A percentile compares a stretch with the other conserved stretches of the same genome.
These are phyloP conservation scores for Diaporthe sp. DNA, from an alignment of 2,329 filamentous ascomycete genomes.

Conservation along the genomic window DNA sequence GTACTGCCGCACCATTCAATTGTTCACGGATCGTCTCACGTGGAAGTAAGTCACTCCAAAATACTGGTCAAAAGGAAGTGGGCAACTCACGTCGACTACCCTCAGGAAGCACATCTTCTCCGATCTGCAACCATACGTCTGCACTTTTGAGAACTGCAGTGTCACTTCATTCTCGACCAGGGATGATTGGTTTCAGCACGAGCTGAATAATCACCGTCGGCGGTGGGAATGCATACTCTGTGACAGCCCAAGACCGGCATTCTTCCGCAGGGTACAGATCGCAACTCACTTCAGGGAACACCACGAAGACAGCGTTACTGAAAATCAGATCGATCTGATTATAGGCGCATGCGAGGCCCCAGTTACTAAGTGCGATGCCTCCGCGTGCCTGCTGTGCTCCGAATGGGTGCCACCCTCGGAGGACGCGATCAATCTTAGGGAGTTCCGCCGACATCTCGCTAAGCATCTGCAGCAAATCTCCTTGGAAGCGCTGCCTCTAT, in stretches of 20 bases:
- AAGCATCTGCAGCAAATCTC: conserved; percentile 3
- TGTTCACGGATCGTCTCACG: neutral
- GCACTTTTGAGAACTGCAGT: neutral
- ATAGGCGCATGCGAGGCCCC: neutral
- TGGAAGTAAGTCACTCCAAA: neutral
- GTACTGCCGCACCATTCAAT: neutral
- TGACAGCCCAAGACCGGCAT: neutral
- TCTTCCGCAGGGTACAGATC: neutral
- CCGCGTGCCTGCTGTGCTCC: neutral
- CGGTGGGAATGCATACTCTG: neutral
- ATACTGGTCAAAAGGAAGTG: neutral
- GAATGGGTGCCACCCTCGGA: neutral
- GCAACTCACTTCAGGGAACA: neutral
- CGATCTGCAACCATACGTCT: conserved; percentile 8
- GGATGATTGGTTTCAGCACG: neutral
- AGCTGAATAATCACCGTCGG: neutral
- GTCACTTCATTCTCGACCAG: neutral
- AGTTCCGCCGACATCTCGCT: neutral
- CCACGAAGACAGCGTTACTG: neutral
- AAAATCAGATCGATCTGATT: neutral
- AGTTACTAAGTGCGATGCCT: neutral
- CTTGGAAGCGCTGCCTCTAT: neutral
- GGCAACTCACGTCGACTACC: neutral
- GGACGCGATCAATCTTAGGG: neutral
- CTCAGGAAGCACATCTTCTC: neutral